A percentile compares a stretch with the other conserved stretches of the same genome.
These are phyloP conservation scores for Tolypocladium guangdongense DNA, from an alignment of 2,329 filamentous ascomycete species.

Conservation along the genomic window DNA sequence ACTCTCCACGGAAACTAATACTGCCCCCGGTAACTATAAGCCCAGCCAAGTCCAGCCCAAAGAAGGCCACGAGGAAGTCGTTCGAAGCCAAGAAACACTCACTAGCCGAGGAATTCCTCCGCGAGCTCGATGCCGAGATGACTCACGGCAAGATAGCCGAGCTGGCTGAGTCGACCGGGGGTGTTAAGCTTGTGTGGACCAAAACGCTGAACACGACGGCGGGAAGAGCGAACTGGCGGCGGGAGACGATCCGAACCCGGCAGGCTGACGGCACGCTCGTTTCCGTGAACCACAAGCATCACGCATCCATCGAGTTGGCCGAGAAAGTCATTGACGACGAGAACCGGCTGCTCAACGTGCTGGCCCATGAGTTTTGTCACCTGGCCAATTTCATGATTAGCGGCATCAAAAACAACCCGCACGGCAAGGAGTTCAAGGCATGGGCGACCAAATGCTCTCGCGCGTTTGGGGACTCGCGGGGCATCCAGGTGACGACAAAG, in stretches of 20 bases:
- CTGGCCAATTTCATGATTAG: conserved; percentile 84
- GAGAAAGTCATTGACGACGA: conserved; percentile 77
- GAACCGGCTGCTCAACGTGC: conserved; percentile 69
- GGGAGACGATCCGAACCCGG: conserved; percentile 38
- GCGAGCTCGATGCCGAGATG: conserved; percentile 56
- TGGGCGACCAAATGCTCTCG: conserved; percentile 51
- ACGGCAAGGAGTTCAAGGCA: conserved; percentile 72
- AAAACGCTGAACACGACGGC: conserved; percentile 74
- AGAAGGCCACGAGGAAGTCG: conserved; percentile 37
- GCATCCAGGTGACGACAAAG: conserved; percentile 75
- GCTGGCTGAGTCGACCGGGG: conserved; percentile 54
- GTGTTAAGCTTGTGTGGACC: conserved; percentile 61
- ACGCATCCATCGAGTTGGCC: conserved; percentile 79
- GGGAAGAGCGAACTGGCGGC: conserved; percentile 62
- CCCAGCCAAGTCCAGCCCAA: conserved; percentile 14
- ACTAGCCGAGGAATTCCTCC: conserved; percentile 53
- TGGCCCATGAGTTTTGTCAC: conserved; percentile 97
- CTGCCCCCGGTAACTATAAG: conserved; percentile 13
- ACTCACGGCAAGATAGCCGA: conserved; percentile 46
- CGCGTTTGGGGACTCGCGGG: conserved; percentile 44
- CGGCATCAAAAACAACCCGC: conserved; percentile 62
- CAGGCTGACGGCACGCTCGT: conserved; percentile 12
- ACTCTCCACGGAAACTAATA: conserved; percentile 37
- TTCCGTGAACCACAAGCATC: conserved; percentile 31
- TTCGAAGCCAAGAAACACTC: conserved; percentile 53